Evolutionary conservation across 768 basidiomycete species (phyloP), one percentile per base, ranked within the genome.

Genomic region (Brasilioporus rufonigricans): DNA sequence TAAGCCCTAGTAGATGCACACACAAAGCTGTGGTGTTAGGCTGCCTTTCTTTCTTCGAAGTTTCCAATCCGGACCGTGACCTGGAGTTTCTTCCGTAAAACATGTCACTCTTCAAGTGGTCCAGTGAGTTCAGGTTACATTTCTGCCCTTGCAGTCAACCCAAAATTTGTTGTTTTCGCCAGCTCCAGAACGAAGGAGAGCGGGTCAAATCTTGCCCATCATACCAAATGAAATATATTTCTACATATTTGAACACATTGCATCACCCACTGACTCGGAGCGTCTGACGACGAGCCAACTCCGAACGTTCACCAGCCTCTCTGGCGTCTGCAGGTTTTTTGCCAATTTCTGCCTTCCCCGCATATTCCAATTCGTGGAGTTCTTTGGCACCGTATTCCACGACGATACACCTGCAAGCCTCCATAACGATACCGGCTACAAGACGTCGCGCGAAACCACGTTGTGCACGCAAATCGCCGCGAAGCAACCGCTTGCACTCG

Each of bases 151-250:
- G 18, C n/a, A 18, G 8, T 43, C 21, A 3, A 21, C 40, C 12
- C 5, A 2, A 32, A 23, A 12, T 32, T 13, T n/a, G 38, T 9
- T 5, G 18, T 32, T n/a, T 45, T n/a, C 13, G 31, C 23, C 40
- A 74, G 72, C 63, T 29, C 72, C 72, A 11, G 62, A 57, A 31
- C 61, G 72, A 31, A 61, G 51, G 4, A 41, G 12, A 3, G 58
- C 14, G 1, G 33, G 48, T 5, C 55, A 48, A 26, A 11, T 6
- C 8, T 59, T 74, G 13, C 57, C 69, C 1, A 59, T 69, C 44
- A 6, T 81, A 51, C 79, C 79, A 3, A 73, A 71, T 53, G 79
- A 81, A 55, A 67, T 80, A 19, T 80, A 79, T 13, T 24, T 50
- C 13, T 11, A 50, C 40, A 76, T 80, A n/a, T 71, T 78, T 41